phyloP scores from a whole-genome alignment of 305 asterid genomes.

The Andrographis paniculata region DNA sequence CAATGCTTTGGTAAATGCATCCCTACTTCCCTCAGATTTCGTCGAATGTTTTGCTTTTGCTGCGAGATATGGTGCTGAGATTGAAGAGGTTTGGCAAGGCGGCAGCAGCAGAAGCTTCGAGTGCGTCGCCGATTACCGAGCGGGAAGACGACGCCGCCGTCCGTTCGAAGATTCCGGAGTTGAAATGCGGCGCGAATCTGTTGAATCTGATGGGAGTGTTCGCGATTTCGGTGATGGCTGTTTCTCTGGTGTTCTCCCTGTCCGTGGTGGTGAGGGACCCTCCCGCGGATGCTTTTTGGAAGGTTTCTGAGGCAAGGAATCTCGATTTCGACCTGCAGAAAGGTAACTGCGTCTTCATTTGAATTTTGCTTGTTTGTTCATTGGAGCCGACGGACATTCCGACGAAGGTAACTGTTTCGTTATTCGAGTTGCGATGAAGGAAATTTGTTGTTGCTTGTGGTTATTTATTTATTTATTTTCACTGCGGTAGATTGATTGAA shows the following conservation, averaged over 20 bases:
- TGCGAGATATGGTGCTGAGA: background rate
- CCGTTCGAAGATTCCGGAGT: conserved; percentile 13
- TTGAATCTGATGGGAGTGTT: conserved; percentile 38
- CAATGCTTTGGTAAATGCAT: too few species aligned
- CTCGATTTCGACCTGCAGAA: conserved; percentile 26
- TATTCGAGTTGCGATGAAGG: conserved; percentile 7
- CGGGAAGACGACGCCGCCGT: conserved; percentile 19
- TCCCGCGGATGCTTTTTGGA: conserved; percentile 37
- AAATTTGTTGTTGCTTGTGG: conserved; percentile 2
- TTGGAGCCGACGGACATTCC: background rate
- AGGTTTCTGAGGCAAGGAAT: conserved; percentile 42
- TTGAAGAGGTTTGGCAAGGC: conserved; percentile 45
- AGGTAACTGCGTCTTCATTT: conserved; percentile 23
- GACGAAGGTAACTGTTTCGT: background rate
- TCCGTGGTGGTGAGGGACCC: conserved; percentile 37
- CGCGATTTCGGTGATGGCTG: conserved; percentile 34
- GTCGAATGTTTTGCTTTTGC: background rate
- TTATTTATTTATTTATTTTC: conserved; percentile 1
- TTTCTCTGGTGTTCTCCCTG: conserved; percentile 46
- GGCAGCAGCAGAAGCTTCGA: too few species aligned
- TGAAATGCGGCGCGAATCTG: conserved; percentile 26
- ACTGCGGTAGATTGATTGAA: background rate
- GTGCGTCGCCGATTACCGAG: conserved; percentile 14
- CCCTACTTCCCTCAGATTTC: background rate
- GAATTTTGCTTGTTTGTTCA: background rate